Evolutionary conservation across 352 stramenopile species (phyloP), one percentile per base, ranked within the genome.

Genomic region (Hyaloperonospora brassicae): DNA sequence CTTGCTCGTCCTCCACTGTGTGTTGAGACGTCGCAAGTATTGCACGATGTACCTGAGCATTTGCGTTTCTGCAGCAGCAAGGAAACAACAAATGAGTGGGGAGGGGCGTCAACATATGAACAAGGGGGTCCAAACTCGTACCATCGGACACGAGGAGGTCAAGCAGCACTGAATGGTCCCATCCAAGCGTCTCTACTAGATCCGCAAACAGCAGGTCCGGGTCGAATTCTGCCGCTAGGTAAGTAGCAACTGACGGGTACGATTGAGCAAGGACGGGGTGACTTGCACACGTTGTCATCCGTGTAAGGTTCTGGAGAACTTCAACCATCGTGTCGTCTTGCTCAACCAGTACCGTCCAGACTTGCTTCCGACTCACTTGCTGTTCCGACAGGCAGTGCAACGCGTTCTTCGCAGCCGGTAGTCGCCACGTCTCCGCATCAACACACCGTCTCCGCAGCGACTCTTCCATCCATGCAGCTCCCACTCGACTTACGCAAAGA

Each of bases 301-400:
- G 50, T 25, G 70, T 65, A 14, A 87, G 60, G 17, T 63, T 54
- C 14, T 79, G 57, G 2, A 83, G 58, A n/a, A 84, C 72, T 45
- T 85, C 71, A 22, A 89, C 56, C 64, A 89, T 69, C 21, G 81
- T 66, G 44, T 87, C 75, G 36, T 89, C 79, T 68, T 89, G 76
- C 47, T 89, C 79, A 22, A 66, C 70, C 10, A 89, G 55, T 14
- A 86, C 55, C 10, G 40, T 48, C n/a, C 87, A 64, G 17, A 87
- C 46, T n/a, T 64, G 58, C 24, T 45, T 21, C 11, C 76, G 64
- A 40, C 39, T 50, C 24, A 73, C 68, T 36, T 78, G 35, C 27
- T 62, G 39, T n/a, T 52, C 7, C 13, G 41, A 30, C 40, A 21
- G 8, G 40, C 44, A 58, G 41, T 22, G 14, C n/a, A 8, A 30